A percentile compares a stretch with the other conserved stretches of the same genome.
These are phyloP conservation scores for Talaromyces piceae DNA, from an alignment of 2,329 filamentous ascomycete species.

Conservation along the genomic window DNA sequence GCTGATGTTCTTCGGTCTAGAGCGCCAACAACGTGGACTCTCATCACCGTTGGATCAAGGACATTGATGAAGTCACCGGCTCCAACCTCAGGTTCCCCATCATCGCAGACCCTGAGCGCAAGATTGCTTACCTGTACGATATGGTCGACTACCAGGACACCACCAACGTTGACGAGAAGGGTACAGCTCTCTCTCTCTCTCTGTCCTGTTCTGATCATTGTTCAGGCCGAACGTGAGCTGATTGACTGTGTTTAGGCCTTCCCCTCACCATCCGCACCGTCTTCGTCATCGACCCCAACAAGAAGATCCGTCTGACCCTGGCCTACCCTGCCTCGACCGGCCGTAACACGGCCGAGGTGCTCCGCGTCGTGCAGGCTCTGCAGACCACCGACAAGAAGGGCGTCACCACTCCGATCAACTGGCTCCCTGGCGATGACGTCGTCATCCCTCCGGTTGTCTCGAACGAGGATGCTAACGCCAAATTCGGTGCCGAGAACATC, in stretches of 20 bases:
- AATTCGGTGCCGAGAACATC: conserved; percentile 63
- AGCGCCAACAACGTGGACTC: conserved; percentile 74
- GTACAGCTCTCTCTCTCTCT: conserved; percentile 24
- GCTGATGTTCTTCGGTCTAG: conserved; percentile 19
- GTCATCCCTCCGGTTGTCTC: conserved; percentile 79
- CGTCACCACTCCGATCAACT: conserved; percentile 84
- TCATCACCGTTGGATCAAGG: conserved; percentile 84
- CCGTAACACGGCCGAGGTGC: conserved; percentile 71
- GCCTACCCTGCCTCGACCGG: conserved; percentile 88
- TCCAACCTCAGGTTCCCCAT: conserved; percentile 68
- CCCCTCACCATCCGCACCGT: conserved; percentile 93
- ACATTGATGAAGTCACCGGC: conserved; percentile 72
- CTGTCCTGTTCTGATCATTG: neutral
- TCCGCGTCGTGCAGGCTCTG: conserved; percentile 70
- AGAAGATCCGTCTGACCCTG: conserved; percentile 88
- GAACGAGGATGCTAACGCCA: conserved; percentile 76
- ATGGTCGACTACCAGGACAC: conserved; percentile 79
- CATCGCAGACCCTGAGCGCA: conserved; percentile 71
- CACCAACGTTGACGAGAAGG: conserved; percentile 73
- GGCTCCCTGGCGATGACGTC: conserved; percentile 81
- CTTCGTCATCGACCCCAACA: conserved; percentile 88
- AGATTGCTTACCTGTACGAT: conserved; percentile 69
- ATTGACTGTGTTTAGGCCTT: conserved; percentile 39
- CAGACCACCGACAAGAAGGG: conserved; percentile 83
- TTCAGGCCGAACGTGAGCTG: conserved; percentile 7